phyloP scores from a whole-genome alignment of 164 flowering plant genomes.

The Warburgia ugandensis region DNA sequence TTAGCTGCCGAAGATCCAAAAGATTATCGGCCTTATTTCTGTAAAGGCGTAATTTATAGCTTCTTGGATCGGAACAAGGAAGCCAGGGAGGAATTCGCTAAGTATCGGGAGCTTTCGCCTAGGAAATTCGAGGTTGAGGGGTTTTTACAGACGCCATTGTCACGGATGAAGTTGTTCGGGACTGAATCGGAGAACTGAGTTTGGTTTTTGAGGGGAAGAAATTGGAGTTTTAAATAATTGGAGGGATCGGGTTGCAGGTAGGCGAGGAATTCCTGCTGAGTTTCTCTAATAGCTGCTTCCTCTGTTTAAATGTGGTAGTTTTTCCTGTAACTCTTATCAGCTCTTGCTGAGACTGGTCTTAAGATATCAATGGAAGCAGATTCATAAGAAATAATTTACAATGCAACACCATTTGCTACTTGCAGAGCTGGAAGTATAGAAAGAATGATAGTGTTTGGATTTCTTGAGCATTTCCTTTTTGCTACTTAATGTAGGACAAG shows the following conservation, averaged over 20 bases:
- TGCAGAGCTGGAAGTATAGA: too few species aligned
- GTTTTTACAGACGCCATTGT: conserved; percentile 56
- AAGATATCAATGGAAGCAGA: too few species aligned
- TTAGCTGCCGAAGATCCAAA: conserved; percentile 59
- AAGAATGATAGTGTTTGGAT: too few species aligned
- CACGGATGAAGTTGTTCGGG: conserved; percentile 60
- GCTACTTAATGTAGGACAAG: too few species aligned
- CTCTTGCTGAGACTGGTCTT: too few species aligned
- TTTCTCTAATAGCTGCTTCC: too few species aligned
- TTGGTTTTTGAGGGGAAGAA: not conserved
- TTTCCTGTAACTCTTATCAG: too few species aligned
- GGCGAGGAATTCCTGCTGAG: not conserved
- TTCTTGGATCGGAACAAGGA: conserved; percentile 58
- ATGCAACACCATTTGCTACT: too few species aligned
- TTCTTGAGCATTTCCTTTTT: too few species aligned
- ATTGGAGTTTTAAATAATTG: conserved; percentile 1
- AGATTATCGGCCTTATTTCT: conserved; percentile 72
- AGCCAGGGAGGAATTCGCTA: conserved; percentile 64
- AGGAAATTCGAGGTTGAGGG: conserved; percentile 70
- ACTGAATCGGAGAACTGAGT: conserved; percentile 24
- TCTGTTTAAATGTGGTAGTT: too few species aligned
- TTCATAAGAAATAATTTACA: too few species aligned
- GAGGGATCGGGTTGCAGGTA: conserved; percentile 9
- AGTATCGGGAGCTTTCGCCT: conserved; percentile 61
- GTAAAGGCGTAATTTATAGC: conserved; percentile 69